Percentiles rank a stretch among this genome's conserved stretches.
phyloP scores from a whole-genome alignment of 768 basidiomycete genomes.

The Calocybe indica region DNA sequence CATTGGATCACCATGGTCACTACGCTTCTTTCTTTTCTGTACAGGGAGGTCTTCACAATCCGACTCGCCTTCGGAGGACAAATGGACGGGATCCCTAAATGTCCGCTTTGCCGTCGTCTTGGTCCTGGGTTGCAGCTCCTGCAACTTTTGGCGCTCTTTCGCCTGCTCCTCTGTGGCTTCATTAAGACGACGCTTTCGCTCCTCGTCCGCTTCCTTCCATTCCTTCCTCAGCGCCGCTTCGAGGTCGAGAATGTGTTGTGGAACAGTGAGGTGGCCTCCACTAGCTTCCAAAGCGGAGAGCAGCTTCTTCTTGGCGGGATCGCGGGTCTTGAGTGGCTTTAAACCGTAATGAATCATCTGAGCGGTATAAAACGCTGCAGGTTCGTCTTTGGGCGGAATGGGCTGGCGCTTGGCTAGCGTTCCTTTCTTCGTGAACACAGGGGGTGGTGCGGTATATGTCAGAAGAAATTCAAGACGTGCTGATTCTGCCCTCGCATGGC shows the following conservation, averaged over 20 bases:
- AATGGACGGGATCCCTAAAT: too few species aligned
- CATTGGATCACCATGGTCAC: too few species aligned
- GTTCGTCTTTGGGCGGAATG: conserved; percentile 13
- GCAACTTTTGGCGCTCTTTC: conserved; percentile 4
- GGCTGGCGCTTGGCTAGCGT: conserved; percentile 20
- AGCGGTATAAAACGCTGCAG: conserved; percentile 18
- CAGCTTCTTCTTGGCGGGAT: conserved; percentile 18
- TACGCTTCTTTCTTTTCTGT: too few species aligned
- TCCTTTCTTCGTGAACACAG: conserved; percentile 19
- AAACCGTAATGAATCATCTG: conserved; percentile 23
- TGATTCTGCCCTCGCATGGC: conserved; percentile 12
- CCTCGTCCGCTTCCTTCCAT: conserved; percentile 14
- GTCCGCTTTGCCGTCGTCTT: too few species aligned
- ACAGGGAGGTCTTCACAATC: too few species aligned
- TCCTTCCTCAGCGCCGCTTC: conserved; percentile 15
- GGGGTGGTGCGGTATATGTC: conserved; percentile 16
- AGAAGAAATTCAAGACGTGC: conserved; percentile 15
- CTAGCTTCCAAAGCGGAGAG: conserved; percentile 12
- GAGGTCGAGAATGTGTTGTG: conserved; percentile 13
- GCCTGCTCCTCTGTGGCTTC: not conserved
- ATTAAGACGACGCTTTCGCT: conserved; percentile 1
- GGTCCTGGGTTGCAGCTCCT: not conserved
- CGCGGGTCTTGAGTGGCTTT: conserved; percentile 16
- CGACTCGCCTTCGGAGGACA: too few species aligned
- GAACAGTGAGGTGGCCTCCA: conserved; percentile 13